These are phyloP conservation scores for Ilyonectria destructans DNA, from an alignment of 2,329 filamentous ascomycete species.

Conservation along the genomic window DNA sequence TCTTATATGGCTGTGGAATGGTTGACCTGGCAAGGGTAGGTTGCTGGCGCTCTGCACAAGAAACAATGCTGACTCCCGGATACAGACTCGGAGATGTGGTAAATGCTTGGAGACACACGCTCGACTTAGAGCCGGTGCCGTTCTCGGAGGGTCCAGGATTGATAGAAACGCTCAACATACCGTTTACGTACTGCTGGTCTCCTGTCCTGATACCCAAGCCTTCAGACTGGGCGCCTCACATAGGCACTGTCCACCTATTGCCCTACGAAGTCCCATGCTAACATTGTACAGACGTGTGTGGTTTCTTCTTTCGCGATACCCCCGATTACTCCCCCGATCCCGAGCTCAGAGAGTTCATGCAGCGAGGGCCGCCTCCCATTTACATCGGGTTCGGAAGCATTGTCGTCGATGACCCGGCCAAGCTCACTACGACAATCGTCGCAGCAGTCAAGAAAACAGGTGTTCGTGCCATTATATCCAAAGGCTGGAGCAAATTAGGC, in stretches of 20 bases:
- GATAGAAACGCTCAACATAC: conserved; percentile 76
- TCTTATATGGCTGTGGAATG: conserved; percentile 80
- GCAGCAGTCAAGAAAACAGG: conserved; percentile 75
- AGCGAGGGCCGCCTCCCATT: conserved; percentile 70
- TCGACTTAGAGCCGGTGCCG: conserved; percentile 32
- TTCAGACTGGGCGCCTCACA: conserved; percentile 74
- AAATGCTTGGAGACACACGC: conserved; percentile 30
- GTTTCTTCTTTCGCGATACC: conserved; percentile 75
- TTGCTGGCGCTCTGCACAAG: no score
- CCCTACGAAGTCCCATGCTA: neutral
- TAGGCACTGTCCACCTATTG: conserved; percentile 55
- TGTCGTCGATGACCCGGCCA: conserved; percentile 78
- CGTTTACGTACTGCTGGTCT: conserved; percentile 87
- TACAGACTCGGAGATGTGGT: conserved; percentile 37
- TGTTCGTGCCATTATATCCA: conserved; percentile 78
- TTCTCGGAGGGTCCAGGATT: conserved; percentile 79
- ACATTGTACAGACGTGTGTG: conserved; percentile 64
- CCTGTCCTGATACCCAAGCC: conserved; percentile 78
- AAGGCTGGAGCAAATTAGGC: conserved; percentile 81
- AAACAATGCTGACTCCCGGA: no score
- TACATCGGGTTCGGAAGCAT: conserved; percentile 85
- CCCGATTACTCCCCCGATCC: conserved; percentile 69
- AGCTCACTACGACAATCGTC: conserved; percentile 72
- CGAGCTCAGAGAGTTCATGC: conserved; percentile 70
- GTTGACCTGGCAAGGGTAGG: conserved; percentile 81